Conservation (phyloP, 73 alveolate genomes). For the Tetrahymena elliotti region DNA sequence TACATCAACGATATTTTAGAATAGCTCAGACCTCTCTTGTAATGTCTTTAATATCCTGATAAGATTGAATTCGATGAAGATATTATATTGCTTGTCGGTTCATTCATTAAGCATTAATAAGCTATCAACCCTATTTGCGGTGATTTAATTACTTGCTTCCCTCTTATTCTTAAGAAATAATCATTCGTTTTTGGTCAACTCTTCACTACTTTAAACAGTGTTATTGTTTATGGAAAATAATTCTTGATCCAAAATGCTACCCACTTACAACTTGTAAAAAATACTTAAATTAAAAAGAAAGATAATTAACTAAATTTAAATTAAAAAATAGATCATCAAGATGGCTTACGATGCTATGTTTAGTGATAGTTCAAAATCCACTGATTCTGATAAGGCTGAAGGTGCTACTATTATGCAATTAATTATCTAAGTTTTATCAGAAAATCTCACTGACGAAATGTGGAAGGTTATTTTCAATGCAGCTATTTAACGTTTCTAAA, state of each 20-base stretch:
- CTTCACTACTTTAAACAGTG: background rate
- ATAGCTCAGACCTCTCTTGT: constrained; percentile 45
- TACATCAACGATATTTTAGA: constrained; percentile 31
- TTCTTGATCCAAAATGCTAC: background rate
- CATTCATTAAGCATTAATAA: constrained; percentile 32
- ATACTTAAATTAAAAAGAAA: background rate
- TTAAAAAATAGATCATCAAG: background rate
- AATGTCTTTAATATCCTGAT: constrained; percentile 27
- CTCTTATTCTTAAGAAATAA: constrained; percentile 3
- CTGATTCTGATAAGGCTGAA: background rate
- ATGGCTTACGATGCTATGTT: background rate
- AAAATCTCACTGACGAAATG: background rate
- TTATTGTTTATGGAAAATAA: background rate
- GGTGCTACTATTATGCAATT: background rate
- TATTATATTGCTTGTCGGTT: constrained; percentile 36
- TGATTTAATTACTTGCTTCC: constrained; percentile 5
- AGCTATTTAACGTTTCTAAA: background rate
- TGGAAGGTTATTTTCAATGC: background rate
- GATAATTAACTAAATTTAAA: background rate
- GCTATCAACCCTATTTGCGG: constrained; percentile 5
- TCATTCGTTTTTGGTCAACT: background rate
- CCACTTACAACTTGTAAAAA: background rate
- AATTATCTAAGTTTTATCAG: background rate
- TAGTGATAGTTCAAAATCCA: background rate
- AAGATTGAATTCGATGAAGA: constrained; percentile 68